These are phyloP conservation scores for Candida tropicalis DNA, from an alignment of 1,139 yeast species.

Conservation along the genomic window DNA sequence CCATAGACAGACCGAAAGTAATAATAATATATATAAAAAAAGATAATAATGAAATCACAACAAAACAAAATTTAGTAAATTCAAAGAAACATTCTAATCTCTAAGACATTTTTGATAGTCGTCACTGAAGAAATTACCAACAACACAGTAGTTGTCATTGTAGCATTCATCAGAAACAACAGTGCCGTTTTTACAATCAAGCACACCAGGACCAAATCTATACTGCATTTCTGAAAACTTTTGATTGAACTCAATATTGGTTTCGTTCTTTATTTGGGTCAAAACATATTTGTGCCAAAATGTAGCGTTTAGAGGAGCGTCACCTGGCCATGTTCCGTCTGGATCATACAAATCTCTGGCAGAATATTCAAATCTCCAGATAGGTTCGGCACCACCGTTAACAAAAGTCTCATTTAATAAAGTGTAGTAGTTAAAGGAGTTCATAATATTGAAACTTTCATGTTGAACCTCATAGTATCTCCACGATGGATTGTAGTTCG, in stretches of 20 bases:
- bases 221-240: slow-evolving; percentile 48
- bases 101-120: slow-evolving; percentile 16
- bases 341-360: slow-evolving; percentile 55
- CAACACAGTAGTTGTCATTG: slow-evolving; percentile 43
- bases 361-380: slow-evolving; percentile 57
- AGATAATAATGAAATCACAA: no score
- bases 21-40: no score
- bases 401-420: slow-evolving; percentile 53
- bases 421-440: slow-evolving; percentile 59
- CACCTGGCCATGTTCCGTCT: slow-evolving; percentile 48
- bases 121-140: slow-evolving; percentile 16
- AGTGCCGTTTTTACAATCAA: slow-evolving; percentile 43
- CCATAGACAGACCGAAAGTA: slow-evolving; percentile 31
- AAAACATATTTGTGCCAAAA: slow-evolving; percentile 55
- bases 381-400: slow-evolving; percentile 52
- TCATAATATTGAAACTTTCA: slow-evolving; percentile 61
- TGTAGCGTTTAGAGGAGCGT: slow-evolving; percentile 58
- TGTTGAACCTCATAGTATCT: slow-evolving; percentile 71
- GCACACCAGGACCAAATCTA: slow-evolving; percentile 55
- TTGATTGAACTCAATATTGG: slow-evolving; percentile 46
- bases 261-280: slow-evolving; percentile 32
- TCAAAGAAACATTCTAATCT: background rate
- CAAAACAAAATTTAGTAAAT: no score
- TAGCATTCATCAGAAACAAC: slow-evolving; percentile 13
- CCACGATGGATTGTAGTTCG: slow-evolving; percentile 67